Evolutionary conservation across 345 rosid species (phyloP).

Genomic region (Punica granatum): DNA sequence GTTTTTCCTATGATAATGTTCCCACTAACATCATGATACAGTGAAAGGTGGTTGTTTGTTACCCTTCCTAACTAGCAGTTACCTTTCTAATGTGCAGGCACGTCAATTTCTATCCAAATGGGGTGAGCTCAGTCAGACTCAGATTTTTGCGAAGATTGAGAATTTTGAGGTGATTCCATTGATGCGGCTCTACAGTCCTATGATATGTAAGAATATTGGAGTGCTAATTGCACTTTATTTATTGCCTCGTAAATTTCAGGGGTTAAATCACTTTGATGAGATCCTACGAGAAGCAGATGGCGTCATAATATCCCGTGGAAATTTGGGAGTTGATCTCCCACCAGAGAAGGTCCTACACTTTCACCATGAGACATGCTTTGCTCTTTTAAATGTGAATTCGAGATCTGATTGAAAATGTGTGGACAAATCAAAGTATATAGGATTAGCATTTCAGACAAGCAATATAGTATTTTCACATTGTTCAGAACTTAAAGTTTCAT

Average conservation of each 20-base stretch:
- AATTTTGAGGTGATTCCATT: constrained; percentile 42
- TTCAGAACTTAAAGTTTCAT: neutral
- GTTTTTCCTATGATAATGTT: neutral
- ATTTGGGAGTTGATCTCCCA: constrained; percentile 67
- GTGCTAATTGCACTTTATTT: neutral
- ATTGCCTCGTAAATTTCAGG: constrained; percentile 21
- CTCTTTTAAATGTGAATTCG: neutral
- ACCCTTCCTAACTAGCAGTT: constrained; percentile 8
- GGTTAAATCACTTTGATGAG: constrained; percentile 61
- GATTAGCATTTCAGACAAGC: neutral
- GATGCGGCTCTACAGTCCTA: neutral
- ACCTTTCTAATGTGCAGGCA: constrained; percentile 30
- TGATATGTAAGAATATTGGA: neutral
- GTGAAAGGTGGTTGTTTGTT: constrained; percentile 5
- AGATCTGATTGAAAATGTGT: neutral
- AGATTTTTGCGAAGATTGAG: constrained; percentile 61
- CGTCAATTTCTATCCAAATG: constrained; percentile 45
- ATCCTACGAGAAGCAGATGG: constrained; percentile 67
- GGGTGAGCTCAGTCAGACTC: constrained; percentile 50
- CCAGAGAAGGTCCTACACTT: constrained; percentile 52
- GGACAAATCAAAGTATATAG: neutral
- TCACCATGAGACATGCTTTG: neutral
- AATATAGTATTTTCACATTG: neutral
- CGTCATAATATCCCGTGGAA: constrained; percentile 61
- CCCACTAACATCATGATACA: neutral